These are phyloP conservation scores for Podospora didyma DNA, from an alignment of 495 filamentous ascomycete species.

Conservation along the genomic window DNA sequence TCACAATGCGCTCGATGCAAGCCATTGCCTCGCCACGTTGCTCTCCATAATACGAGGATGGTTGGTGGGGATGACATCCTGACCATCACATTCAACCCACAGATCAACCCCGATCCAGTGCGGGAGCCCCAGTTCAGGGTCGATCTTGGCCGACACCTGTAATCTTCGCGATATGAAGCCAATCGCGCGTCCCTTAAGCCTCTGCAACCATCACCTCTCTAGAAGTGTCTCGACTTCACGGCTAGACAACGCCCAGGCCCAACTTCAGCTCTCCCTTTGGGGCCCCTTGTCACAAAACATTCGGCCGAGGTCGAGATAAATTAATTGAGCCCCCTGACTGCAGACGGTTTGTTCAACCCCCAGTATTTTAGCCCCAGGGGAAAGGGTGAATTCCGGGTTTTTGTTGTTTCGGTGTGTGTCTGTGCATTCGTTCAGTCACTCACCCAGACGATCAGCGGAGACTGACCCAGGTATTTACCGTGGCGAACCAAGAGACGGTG, in stretches of 20 bases:
- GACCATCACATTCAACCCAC: no score
- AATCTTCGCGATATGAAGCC: no score
- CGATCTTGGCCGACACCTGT: no score
- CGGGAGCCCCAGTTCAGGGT: neutral
- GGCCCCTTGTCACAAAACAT: neutral
- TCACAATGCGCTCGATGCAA: neutral
- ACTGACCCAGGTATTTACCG: neutral
- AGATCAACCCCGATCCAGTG: no score
- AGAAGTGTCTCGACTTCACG: no score
- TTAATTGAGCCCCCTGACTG: neutral
- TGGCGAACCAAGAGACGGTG: neutral
- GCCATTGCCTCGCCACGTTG: neutral
- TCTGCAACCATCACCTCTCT: no score
- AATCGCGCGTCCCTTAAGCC: no score
- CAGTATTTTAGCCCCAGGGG: neutral
- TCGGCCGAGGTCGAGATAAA: neutral
- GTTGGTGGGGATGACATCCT: neutral
- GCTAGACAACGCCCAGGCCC: no score
- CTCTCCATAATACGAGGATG: no score
- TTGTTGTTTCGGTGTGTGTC: constrained; percentile 8
- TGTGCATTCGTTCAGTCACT: neutral
- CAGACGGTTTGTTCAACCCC: neutral
- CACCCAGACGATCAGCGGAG: neutral
- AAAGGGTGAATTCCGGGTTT: neutral
- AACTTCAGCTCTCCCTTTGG: neutral